Evolutionary conservation across 805 yeast genomes (phyloP).

Genomic region (Metschnikowia chrysomelidarum): DNA sequence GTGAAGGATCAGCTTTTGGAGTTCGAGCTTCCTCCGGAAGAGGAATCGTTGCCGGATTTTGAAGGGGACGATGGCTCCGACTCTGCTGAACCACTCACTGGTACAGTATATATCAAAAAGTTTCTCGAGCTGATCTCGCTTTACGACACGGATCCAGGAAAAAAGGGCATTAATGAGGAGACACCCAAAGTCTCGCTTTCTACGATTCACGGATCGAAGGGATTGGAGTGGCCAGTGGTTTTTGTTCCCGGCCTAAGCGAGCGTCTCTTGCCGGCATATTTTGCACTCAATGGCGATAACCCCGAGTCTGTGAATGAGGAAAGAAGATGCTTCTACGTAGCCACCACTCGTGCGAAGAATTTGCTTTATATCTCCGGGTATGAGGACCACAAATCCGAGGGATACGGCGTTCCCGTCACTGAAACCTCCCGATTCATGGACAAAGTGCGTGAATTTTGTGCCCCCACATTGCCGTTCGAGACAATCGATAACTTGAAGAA

Average conservation of each 20-base stretch:
- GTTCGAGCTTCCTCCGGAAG: slow-evolving; percentile 32
- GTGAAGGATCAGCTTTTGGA: slow-evolving; percentile 35
- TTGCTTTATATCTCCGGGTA: slow-evolving; percentile 47
- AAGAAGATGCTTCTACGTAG: slow-evolving; percentile 82
- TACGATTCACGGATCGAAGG: slow-evolving; percentile 91
- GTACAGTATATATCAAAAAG: slow-evolving; percentile 8
- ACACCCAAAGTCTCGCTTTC: slow-evolving; percentile 48
- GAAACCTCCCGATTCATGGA: slow-evolving; percentile 30
- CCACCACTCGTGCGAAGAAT: slow-evolving; percentile 76
- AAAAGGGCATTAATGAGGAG: slow-evolving; percentile 14
- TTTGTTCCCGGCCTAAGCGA: slow-evolving; percentile 73
- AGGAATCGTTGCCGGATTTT: slow-evolving; percentile 13
- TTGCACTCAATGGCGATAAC: slow-evolving; percentile 35
- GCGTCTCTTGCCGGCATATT: slow-evolving; percentile 60
- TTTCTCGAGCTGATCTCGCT: slow-evolving; percentile 19
- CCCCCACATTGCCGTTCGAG: slow-evolving; percentile 20
- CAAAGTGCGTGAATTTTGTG: slow-evolving; percentile 9
- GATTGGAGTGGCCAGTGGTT: slow-evolving; percentile 93
- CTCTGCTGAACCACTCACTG: slow-evolving; percentile 10
- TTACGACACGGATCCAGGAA: slow-evolving; percentile 22
- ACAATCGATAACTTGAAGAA: slow-evolving; percentile 14
- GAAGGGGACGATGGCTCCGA: slow-evolving; percentile 4
- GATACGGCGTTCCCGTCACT: slow-evolving; percentile 21
- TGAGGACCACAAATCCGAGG: slow-evolving; percentile 8
- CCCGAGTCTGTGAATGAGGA: slow-evolving; percentile 60